phyloP scores from a whole-genome alignment of 208 protist species.

The Trichomonas gallinae region DNA sequence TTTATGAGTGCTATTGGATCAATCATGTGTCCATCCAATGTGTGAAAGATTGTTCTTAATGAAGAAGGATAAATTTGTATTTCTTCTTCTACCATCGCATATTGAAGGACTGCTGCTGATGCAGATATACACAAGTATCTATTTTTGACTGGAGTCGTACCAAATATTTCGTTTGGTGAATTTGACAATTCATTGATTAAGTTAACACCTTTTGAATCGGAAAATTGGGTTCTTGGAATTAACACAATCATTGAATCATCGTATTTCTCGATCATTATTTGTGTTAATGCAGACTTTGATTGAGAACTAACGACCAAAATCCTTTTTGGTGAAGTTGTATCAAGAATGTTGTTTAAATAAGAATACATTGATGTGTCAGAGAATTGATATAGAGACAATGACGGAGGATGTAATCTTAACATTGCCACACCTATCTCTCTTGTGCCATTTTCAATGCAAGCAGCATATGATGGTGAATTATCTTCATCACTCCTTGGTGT shows the following conservation, averaged over 20 bases:
- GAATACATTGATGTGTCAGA: background rate
- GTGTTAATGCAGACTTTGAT: background rate
- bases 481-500: background rate
- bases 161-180: background rate
- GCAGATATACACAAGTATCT: background rate
- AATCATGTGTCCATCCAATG: background rate
- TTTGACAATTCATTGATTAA: background rate
- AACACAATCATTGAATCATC: background rate
- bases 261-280: background rate
- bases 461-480: background rate
- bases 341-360: background rate
- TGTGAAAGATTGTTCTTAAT: background rate
- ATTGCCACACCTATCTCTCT: background rate
- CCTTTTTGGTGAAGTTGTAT: background rate
- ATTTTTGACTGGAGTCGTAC: background rate
- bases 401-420: background rate
- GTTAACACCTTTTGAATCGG: background rate
- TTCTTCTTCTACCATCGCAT: background rate
- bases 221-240: background rate
- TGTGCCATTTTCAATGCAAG: background rate
- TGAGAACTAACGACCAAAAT: background rate
- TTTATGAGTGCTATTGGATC: background rate
- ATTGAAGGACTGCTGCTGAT: background rate
- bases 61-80: background rate
- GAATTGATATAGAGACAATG: background rate